phyloP scores from a whole-genome alignment of 2,329 filamentous ascomycete genomes.

The Graphilbum fragrans region DNA sequence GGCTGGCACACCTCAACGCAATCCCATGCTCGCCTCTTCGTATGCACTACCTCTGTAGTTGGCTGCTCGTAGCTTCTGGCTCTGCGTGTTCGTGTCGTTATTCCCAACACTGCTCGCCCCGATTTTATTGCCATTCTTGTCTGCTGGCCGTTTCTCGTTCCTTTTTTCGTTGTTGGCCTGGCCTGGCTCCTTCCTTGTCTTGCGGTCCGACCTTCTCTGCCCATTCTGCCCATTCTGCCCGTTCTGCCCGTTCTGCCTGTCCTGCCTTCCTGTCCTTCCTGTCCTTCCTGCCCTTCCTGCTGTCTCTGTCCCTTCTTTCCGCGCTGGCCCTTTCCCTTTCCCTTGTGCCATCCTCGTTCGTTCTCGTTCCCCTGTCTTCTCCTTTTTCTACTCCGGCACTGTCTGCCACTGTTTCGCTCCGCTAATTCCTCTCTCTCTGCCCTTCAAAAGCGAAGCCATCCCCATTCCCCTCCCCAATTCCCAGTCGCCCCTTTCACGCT shows the following conservation, averaged over 20 bases:
- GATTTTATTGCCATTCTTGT: slow-evolving; percentile 1
- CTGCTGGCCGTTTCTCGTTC: background rate
- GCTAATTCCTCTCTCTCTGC: background rate
- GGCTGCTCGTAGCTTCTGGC: too few relatives aligned
- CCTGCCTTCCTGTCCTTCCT: too few relatives aligned
- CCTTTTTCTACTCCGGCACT: background rate
- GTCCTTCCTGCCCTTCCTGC: background rate
- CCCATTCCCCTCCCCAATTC: slow-evolving; percentile 18
- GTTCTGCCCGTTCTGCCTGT: too few relatives aligned
- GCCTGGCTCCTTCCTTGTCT: too few relatives aligned
- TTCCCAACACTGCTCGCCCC: slow-evolving; percentile 6
- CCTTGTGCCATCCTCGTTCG: slow-evolving; percentile 7
- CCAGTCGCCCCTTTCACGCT: slow-evolving; percentile 3
- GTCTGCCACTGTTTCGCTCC: slow-evolving; percentile 4
- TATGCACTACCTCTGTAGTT: background rate
- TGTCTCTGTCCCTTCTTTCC: background rate
- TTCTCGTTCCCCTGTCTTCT: slow-evolving; percentile 14
- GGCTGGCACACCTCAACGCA: too few relatives aligned
- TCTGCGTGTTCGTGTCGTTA: background rate
- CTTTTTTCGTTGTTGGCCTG: too few relatives aligned
- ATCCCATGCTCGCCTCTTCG: too few relatives aligned
- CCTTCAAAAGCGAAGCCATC: slow-evolving; percentile 39
- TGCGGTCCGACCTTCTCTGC: too few relatives aligned
- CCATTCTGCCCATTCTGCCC: too few relatives aligned
- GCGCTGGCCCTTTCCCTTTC: slow-evolving; percentile 1